Percentiles rank a stretch among this genome's conserved stretches.
Conservation (phyloP, 805 yeast species). For the Candida tibetensis region DNA sequence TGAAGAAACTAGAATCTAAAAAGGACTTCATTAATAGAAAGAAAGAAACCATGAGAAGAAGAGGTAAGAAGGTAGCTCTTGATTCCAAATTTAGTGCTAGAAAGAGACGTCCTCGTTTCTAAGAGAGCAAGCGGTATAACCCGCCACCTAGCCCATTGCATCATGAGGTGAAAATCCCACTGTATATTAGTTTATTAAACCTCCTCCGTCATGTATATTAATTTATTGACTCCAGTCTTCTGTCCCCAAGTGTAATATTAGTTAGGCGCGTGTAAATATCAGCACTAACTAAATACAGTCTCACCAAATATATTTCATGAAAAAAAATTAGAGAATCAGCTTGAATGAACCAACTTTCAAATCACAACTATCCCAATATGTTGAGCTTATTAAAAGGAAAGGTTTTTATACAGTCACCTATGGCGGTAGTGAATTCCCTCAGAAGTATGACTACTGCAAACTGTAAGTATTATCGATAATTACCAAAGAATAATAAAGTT, state of each 20-base stretch:
- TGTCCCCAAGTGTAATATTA: no score
- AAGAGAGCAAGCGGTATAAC: no score
- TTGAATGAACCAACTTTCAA: neutral
- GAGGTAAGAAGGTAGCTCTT: constrained; percentile 85
- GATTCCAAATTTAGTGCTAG: constrained; percentile 94
- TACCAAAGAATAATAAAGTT: no score
- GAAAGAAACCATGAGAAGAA: constrained; percentile 87
- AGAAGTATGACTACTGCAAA: constrained; percentile 16
- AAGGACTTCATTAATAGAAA: constrained; percentile 84
- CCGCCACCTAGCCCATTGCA: no score
- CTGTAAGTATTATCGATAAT: no score
- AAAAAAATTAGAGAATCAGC: constrained; percentile 3
- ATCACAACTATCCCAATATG: constrained; percentile 6
- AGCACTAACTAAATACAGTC: constrained; percentile 7
- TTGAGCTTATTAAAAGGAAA: constrained; percentile 9
- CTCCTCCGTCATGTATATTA: no score
- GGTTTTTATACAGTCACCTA: constrained; percentile 6
- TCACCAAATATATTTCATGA: no score
- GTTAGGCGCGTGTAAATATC: constrained; percentile 7
- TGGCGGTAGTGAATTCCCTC: constrained; percentile 10
- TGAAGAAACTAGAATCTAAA: constrained; percentile 62
- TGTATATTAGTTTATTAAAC: no score
- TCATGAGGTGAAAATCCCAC: no score
- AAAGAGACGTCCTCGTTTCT: constrained; percentile 46
- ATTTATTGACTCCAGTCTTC: no score